Conservation (phyloP, 106 monocot species). For the Acanthochlamys bracteata region DNA sequence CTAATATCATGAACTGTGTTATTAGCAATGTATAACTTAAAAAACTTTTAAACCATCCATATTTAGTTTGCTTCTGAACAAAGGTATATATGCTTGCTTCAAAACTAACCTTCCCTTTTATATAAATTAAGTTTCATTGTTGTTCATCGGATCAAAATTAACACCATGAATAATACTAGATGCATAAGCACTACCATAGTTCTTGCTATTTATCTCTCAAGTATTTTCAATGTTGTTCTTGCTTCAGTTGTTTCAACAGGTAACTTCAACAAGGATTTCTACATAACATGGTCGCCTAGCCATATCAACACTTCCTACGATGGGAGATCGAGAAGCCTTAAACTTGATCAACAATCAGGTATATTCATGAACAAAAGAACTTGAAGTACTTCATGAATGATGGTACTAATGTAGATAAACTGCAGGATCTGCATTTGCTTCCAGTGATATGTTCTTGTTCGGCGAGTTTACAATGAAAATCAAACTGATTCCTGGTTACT, state of each 20-base stretch:
- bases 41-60: background rate
- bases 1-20: background rate
- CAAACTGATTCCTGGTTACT: conserved; percentile 39
- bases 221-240: conserved; percentile 3
- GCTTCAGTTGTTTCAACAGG: conserved; percentile 40
- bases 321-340: conserved; percentile 33
- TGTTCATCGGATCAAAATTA: too few species aligned
- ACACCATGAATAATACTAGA: conserved; percentile 5
- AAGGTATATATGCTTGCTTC: conserved; percentile 26
- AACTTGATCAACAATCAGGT: conserved; percentile 54
- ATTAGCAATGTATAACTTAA: background rate
- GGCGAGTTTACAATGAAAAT: conserved; percentile 43
- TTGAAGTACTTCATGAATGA: too few species aligned
- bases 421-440: conserved; percentile 30
- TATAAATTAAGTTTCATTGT: background rate
- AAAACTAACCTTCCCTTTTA: conserved; percentile 8
- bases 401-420: too few species aligned
- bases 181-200: background rate
- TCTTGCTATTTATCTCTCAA: background rate
- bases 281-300: conserved; percentile 45
- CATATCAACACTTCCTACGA: conserved; percentile 48
- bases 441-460: conserved; percentile 41
- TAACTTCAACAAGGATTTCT: conserved; percentile 44
- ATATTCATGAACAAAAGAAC: background rate
- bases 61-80: conserved; percentile 6